Conservation (phyloP, 331 rosid genomes). For the Ulmus americana region DNA sequence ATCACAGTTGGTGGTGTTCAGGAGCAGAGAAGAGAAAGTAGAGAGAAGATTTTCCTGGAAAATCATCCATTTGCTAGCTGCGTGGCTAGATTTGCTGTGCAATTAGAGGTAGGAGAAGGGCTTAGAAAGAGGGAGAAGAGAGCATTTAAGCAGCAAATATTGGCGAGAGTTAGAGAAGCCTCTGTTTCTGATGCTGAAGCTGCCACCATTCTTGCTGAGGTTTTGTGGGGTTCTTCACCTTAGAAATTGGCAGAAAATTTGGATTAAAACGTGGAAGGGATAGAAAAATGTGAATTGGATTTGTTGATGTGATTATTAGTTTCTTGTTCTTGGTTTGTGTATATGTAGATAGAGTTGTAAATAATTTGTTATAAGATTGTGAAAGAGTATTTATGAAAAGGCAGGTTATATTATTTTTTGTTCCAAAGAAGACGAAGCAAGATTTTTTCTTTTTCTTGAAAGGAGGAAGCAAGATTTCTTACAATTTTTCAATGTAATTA, state of each 20-base stretch:
- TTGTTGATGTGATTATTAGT: neutral
- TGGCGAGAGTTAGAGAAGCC: constrained; percentile 55
- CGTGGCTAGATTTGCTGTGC: constrained; percentile 79
- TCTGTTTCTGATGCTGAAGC: constrained; percentile 73
- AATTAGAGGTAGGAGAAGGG: constrained; percentile 88
- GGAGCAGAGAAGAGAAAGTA: constrained; percentile 24
- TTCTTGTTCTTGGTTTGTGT: neutral
- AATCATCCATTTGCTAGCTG: constrained; percentile 62
- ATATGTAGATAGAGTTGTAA: neutral
- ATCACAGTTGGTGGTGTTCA: constrained; percentile 20
- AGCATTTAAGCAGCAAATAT: constrained; percentile 57
- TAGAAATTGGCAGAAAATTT: neutral
- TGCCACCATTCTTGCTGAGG: constrained; percentile 76
- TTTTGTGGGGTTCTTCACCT: constrained; percentile 81
- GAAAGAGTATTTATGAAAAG: neutral
- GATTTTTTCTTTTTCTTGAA: neutral
- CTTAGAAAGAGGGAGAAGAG: constrained; percentile 83
- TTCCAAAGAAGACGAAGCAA: neutral
- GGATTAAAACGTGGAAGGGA: neutral
- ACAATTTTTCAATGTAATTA: neutral
- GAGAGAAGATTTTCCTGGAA: constrained; percentile 35
- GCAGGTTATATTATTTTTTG: neutral
- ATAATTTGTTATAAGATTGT: neutral
- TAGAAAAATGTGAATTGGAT: neutral
- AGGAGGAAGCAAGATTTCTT: too few relatives aligned